phyloP scores from a whole-genome alignment of 331 rosid species.

The Malus hybrid region DNA sequence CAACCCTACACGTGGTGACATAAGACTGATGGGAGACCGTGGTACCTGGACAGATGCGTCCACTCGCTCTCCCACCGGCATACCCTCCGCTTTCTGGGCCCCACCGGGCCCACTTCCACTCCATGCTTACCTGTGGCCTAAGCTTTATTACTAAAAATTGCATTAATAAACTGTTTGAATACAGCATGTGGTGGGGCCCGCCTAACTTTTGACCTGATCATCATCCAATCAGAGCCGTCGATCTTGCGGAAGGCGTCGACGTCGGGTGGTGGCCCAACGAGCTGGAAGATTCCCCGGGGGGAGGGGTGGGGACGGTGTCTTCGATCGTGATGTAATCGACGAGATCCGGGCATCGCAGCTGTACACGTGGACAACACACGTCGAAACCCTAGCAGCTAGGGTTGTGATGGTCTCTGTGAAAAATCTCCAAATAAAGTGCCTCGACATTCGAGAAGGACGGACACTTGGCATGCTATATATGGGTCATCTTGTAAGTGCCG shows the following conservation, averaged over 20 bases:
- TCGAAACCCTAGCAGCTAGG: not conserved
- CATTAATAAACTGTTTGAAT: too few relatives aligned
- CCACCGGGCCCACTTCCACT: not conserved
- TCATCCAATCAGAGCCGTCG: not conserved
- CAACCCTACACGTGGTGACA: constrained; percentile 3
- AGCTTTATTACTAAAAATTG: not conserved
- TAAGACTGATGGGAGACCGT: not conserved
- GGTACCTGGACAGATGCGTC: not conserved
- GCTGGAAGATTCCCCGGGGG: constrained; percentile 7
- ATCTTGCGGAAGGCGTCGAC: not conserved
- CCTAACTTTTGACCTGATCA: not conserved
- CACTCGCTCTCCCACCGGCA: not conserved
- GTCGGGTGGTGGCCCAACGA: not conserved
- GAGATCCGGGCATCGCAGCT: not conserved
- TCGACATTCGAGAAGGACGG: constrained; percentile 4
- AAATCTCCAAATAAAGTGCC: constrained; percentile 5
- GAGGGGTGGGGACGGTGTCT: not conserved
- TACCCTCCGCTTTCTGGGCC: not conserved
- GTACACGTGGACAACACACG: constrained; percentile 18
- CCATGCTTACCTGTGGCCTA: not conserved
- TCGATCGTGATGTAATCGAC: constrained; percentile 2
- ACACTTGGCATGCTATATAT: constrained; percentile 1
- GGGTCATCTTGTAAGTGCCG: not conserved
- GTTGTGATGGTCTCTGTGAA: constrained; percentile 21
- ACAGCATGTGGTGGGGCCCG: not conserved